Conservation (phyloP, 495 filamentous ascomycete species). For the Penicillium taxi region DNA sequence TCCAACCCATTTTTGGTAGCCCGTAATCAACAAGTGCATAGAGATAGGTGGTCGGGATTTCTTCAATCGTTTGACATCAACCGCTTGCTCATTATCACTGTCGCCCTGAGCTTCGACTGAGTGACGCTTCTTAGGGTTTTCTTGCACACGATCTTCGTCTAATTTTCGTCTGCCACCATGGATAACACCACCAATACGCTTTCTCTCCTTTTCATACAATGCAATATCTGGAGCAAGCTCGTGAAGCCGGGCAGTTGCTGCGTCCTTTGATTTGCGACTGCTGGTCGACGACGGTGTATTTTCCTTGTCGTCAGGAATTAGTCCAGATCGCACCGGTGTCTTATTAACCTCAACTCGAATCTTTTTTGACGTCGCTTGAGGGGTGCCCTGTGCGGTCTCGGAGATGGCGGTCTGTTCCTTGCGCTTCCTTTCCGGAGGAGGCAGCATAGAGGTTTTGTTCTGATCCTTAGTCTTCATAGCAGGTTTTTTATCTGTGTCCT, state of each 20-base stretch:
- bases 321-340: slow-evolving; percentile 41
- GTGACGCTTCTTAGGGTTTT: slow-evolving; percentile 31
- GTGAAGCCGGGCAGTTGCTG: slow-evolving; percentile 67
- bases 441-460: slow-evolving; percentile 22
- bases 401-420: slow-evolving; percentile 11
- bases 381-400: slow-evolving; percentile 20
- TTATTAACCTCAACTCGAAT: slow-evolving; percentile 23
- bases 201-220: slow-evolving; percentile 88
- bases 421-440: slow-evolving; percentile 11
- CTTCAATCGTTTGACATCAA: slow-evolving; percentile 54
- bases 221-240: slow-evolving; percentile 73
- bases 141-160: slow-evolving; percentile 37
- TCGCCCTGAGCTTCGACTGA: slow-evolving; percentile 37
- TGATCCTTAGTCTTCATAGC: slow-evolving; percentile 32
- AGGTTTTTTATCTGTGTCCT: slow-evolving; percentile 21
- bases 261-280: slow-evolving; percentile 80
- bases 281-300: slow-evolving; percentile 74
- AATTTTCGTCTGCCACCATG: slow-evolving; percentile 58
- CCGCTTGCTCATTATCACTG: slow-evolving; percentile 47
- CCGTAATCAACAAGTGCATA: slow-evolving; percentile 70
- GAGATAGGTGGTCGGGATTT: slow-evolving; percentile 50
- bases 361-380: slow-evolving; percentile 21
- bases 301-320: slow-evolving; percentile 58
- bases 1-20: slow-evolving; percentile 67
- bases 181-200: slow-evolving; percentile 73